These are phyloP conservation scores for Rhynchospora tenuis DNA, from an alignment of 176 grass and related monocot genomes.

Conservation along the genomic window DNA sequence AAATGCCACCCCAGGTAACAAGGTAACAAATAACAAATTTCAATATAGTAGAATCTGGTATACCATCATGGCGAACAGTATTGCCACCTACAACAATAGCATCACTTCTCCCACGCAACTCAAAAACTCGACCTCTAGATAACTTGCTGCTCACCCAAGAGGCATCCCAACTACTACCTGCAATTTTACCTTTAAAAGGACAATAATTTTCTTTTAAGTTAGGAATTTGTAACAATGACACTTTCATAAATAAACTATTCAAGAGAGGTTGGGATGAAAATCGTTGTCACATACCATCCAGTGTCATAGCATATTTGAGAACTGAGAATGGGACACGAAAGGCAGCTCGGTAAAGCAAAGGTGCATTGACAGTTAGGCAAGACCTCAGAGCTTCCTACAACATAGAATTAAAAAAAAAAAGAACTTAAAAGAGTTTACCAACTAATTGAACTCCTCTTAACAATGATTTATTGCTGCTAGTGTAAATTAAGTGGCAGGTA, in stretches of 20 bases:
- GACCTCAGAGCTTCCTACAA: constrained; percentile 76
- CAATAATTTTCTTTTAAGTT: constrained; percentile 2
- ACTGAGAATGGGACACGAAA: constrained; percentile 76
- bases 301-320: constrained; percentile 97
- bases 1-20: constrained; percentile 1
- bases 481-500: constrained; percentile 1
- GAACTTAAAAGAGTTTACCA: neutral
- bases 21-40: neutral
- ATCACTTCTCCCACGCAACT: constrained; percentile 92
- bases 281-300: constrained; percentile 59
- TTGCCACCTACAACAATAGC: constrained; percentile 96
- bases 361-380: constrained; percentile 91
- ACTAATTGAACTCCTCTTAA: neutral
- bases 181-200: constrained; percentile 78
- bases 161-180: constrained; percentile 79
- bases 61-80: constrained; percentile 89
- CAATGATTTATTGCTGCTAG: neutral
- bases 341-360: constrained; percentile 85
- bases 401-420: constrained; percentile 22
- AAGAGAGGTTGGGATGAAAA: neutral
- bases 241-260: neutral
- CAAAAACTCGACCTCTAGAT: constrained; percentile 86
- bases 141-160: constrained; percentile 94
- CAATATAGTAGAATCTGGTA: constrained; percentile 13
- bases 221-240: neutral